These are phyloP conservation scores for Phaeodactylum tricornutum DNA, from an alignment of 108 stramenopile species.

Conservation along the genomic window DNA sequence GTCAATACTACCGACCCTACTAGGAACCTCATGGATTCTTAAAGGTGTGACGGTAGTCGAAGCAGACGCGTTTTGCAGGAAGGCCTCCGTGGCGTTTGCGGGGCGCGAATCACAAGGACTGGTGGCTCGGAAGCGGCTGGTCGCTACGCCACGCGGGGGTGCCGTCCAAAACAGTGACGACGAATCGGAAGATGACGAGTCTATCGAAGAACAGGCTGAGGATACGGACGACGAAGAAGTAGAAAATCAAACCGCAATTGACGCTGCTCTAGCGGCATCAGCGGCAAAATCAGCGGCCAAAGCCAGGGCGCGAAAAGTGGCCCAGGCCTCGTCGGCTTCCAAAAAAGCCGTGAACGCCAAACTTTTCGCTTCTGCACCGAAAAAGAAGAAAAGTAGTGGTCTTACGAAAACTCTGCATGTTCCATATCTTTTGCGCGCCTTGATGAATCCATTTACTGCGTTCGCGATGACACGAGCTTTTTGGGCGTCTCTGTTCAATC, in stretches of 20 bases:
- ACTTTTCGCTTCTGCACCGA: slow-evolving; percentile 9
- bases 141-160: too few species aligned
- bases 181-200: slow-evolving; percentile 27
- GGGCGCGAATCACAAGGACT: too few species aligned
- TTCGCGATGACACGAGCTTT: slow-evolving; percentile 64
- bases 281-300: slow-evolving; percentile 31
- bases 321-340: slow-evolving; percentile 14
- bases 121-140: too few species aligned
- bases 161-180: too few species aligned
- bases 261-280: slow-evolving; percentile 11
- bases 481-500: slow-evolving; percentile 54
- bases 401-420: slow-evolving; percentile 29
- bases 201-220: slow-evolving; percentile 27
- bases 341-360: slow-evolving; percentile 26
- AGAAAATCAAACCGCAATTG: slow-evolving; percentile 16
- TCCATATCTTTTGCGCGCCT: slow-evolving; percentile 74
- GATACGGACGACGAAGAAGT: slow-evolving; percentile 50
- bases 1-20: too few species aligned
- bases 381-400: slow-evolving; percentile 21
- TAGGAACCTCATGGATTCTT: too few species aligned
- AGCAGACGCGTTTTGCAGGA: too few species aligned
- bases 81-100: too few species aligned
- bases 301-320: slow-evolving; percentile 22
- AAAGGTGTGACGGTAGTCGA: too few species aligned
- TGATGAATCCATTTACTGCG: slow-evolving; percentile 65